Percentiles rank a stretch among this genome's conserved stretches.
Conservation (phyloP, 2,329 filamentous ascomycete species). For the Claviceps sp. region DNA sequence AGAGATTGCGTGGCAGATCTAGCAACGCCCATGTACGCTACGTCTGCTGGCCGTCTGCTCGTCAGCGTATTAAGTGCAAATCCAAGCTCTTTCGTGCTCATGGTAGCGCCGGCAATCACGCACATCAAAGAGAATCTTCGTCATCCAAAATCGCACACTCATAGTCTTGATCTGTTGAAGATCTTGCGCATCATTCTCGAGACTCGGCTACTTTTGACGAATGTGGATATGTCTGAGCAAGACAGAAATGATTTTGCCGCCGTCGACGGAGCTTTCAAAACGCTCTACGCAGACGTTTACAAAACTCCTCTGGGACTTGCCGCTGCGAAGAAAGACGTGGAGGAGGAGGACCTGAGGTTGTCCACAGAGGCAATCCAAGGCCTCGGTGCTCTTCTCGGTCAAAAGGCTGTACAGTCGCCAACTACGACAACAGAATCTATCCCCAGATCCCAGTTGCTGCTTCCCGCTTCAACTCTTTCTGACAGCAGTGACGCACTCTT, state of each 20-base stretch:
- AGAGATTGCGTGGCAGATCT: slow-evolving; percentile 41
- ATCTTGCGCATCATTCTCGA: slow-evolving; percentile 38
- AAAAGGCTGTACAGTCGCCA: slow-evolving; percentile 13
- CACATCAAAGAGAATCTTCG: slow-evolving; percentile 37
- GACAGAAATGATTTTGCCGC: slow-evolving; percentile 25
- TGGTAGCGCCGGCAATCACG: slow-evolving; percentile 32
- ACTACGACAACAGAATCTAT: neutral
- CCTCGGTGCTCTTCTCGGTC: slow-evolving; percentile 30
- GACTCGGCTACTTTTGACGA: slow-evolving; percentile 27
- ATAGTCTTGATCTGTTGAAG: slow-evolving; percentile 38
- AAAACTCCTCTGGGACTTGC: slow-evolving; percentile 21
- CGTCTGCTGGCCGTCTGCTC: slow-evolving; percentile 37
- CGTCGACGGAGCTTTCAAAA: slow-evolving; percentile 24
- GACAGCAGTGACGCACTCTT: slow-evolving; percentile 26
- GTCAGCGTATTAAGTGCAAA: slow-evolving; percentile 37
- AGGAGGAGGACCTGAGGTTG: slow-evolving; percentile 26
- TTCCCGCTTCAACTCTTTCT: slow-evolving; percentile 20
- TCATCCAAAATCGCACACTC: slow-evolving; percentile 34
- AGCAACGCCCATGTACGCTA: slow-evolving; percentile 37
- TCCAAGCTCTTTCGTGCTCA: slow-evolving; percentile 32
- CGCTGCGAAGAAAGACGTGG: slow-evolving; percentile 14
- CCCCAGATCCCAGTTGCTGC: slow-evolving; percentile 15
- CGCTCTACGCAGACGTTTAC: slow-evolving; percentile 31
- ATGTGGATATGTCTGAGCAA: slow-evolving; percentile 18
- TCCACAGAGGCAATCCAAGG: slow-evolving; percentile 32